A percentile compares a stretch with the other conserved stretches of the same genome.
These are phyloP conservation scores for Neofusicoccum umdonicola DNA, from an alignment of 2,329 filamentous ascomycete genomes.

Conservation along the genomic window DNA sequence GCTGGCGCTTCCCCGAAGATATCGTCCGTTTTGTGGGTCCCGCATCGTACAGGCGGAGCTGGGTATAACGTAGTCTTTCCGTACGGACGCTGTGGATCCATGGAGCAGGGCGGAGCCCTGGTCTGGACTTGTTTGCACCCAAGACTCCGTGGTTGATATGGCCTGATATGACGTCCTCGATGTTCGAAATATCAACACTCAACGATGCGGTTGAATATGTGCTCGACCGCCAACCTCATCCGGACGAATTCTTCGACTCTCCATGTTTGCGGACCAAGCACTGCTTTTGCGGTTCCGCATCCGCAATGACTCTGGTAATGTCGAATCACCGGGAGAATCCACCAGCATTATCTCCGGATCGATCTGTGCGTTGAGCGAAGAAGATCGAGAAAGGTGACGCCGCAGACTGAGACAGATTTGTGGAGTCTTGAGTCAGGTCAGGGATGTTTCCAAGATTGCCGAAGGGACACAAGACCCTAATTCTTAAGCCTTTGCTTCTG, in stretches of 20 bases:
- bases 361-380: not conserved
- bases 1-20: not conserved
- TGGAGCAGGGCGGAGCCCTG: not conserved
- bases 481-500: not conserved
- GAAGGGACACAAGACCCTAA: not conserved
- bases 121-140: not conserved
- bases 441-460: constrained; percentile 14
- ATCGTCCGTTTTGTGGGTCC: not conserved
- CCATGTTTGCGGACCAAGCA: no score
- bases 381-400: not conserved
- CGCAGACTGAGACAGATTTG: constrained; percentile 8
- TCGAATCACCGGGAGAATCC: not conserved
- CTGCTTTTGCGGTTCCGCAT: not conserved
- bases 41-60: not conserved
- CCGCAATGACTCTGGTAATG: not conserved
- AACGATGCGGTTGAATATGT: not conserved
- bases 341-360: not conserved
- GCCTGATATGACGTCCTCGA: not conserved
- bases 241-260: no score
- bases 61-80: not conserved
- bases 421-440: constrained; percentile 4
- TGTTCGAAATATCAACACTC: not conserved
- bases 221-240: no score
- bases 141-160: not conserved
- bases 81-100: not conserved